Evolutionary conservation across 2,329 filamentous ascomycete genomes (phyloP).

Genomic region (Trichoderma koningii): DNA sequence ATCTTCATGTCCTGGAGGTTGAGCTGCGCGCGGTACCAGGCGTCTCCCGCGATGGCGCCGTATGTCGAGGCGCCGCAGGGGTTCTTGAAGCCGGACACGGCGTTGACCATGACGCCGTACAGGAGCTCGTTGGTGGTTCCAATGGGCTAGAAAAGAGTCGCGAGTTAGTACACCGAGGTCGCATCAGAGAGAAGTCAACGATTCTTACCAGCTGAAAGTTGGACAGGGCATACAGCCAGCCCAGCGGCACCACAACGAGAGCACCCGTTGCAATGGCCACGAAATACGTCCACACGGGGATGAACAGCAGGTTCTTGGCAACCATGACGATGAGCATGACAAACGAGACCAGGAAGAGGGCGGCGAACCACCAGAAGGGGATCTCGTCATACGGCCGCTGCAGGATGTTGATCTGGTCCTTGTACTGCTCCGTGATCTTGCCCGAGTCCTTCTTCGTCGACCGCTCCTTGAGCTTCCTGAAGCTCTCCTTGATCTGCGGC

Average conservation of each 20-base stretch:
- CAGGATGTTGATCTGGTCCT: constrained; percentile 60
- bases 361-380: constrained; percentile 59
- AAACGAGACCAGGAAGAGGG: constrained; percentile 51
- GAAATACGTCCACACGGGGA: constrained; percentile 62
- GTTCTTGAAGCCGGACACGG: constrained; percentile 53
- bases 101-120: constrained; percentile 61
- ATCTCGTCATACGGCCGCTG: constrained; percentile 60
- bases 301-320: constrained; percentile 55
- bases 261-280: constrained; percentile 58
- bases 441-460: constrained; percentile 35
- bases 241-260: constrained; percentile 57
- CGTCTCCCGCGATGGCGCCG: constrained; percentile 60
- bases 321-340: constrained; percentile 55
- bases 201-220: constrained; percentile 48
- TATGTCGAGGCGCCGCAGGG: constrained; percentile 61
- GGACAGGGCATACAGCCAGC: constrained; percentile 62
- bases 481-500: constrained; percentile 48
- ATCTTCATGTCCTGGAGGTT: constrained; percentile 66
- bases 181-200: not conserved
- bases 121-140: constrained; percentile 62
- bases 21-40: constrained; percentile 60
- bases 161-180: not conserved
- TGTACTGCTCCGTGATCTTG: constrained; percentile 57
- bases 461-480: constrained; percentile 47
- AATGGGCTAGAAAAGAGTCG: constrained; percentile 41